Base-by-base conservation (phyloP, 768 basidiomycete species). In the Cytidiella melzeri region DNA sequence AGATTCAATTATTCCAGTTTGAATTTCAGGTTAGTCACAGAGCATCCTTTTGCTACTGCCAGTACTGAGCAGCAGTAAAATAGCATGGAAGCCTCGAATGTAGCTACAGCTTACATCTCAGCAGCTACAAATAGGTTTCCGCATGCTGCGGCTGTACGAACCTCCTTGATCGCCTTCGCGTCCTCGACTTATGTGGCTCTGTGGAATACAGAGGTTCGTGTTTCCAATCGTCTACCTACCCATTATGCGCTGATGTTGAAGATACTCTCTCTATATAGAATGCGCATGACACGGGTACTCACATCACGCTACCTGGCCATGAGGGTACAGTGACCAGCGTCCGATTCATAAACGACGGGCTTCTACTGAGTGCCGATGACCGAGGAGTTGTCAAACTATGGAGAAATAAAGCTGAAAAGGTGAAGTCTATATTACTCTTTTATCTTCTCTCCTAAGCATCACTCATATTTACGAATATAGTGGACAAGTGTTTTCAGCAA, bases 311-410 rank as follows among this genome's bases (percentile, higher is more conserved):
- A 5, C 77, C 83, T 1, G 91, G 84, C 3, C 92, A 94, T 59
- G 66, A 77, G 41, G 81, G 80, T 9, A 60, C 79, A 15, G 78
- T 98, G 19, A 92, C 92, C 19, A 85, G 81, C 41, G 75, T 93
- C 40, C 80, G 80, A 40, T 93, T 92, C 59, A 55, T 83, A 5
- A 61, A 68, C 4, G 65, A 76, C 13, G 65, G 73, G 7, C 42
- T 65, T 3, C 69, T 97, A 50, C 67, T 83, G 30, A 85, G 81
- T 43, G 87, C 84, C 42, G 93, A 96, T 64, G 82, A 89, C 49
- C 74, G 73, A 51, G 95, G 95, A 2, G 63, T 65, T 7, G 58
- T 92, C 10, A 71, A 74, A 30, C 63, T 79, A 27, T 95, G 93
- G 92, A 69, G 54, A 45, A 55, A 60, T 38, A 63, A 54, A 63